Percentiles rank a stretch among this genome's conserved stretches.
Evolutionary conservation across 176 grass and related monocot species (phyloP).

Genomic region (Carex scoparia): DNA sequence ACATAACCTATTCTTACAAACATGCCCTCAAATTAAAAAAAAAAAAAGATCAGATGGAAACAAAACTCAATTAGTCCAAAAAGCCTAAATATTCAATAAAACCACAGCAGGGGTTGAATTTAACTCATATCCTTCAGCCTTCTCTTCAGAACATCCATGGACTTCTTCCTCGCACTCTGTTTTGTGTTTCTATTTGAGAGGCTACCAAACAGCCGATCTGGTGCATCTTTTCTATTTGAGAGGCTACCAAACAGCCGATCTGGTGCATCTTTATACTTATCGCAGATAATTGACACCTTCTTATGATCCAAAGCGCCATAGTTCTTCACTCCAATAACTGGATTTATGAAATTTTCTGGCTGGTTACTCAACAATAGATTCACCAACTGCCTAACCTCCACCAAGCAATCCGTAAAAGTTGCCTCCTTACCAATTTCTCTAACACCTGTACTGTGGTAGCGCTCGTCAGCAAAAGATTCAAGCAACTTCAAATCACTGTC

Average conservation of each 20-base stretch:
- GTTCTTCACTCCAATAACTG: constrained; percentile 76
- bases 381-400: constrained; percentile 74
- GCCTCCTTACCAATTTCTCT: constrained; percentile 55
- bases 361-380: constrained; percentile 93
- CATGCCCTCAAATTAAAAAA: neutral
- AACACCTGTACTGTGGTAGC: constrained; percentile 60
- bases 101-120: constrained; percentile 9
- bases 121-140: constrained; percentile 90
- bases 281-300: constrained; percentile 61
- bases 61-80: neutral
- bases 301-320: constrained; percentile 82
- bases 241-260: constrained; percentile 57
- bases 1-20: neutral
- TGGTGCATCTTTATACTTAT: constrained; percentile 87
- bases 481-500: constrained; percentile 81
- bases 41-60: neutral
- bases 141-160: constrained; percentile 86
- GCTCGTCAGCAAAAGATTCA: constrained; percentile 74
- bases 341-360: constrained; percentile 93
- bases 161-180: constrained; percentile 78
- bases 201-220: neutral
- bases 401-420: constrained; percentile 68
- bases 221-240: no score
- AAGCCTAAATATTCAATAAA: neutral
- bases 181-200: constrained; percentile 58